Conservation (phyloP, 164 flowering plant species). For the Warburgia ugandensis region DNA sequence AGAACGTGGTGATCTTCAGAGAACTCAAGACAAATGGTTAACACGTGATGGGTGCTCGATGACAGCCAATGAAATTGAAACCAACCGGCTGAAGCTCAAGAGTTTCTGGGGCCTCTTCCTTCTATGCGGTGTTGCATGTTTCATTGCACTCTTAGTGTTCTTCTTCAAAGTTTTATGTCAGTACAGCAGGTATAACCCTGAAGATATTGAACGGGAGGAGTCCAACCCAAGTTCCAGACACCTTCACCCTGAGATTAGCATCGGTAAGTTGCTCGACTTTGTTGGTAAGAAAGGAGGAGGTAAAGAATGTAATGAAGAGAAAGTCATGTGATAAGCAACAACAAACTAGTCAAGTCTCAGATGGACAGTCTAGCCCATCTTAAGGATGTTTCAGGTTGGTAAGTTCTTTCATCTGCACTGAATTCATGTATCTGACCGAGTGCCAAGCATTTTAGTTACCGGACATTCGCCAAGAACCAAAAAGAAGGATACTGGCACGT, state of each 20-base stretch:
- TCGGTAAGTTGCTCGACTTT: conserved; percentile 44
- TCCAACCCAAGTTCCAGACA: conserved; percentile 12
- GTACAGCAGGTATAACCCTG: conserved; percentile 38
- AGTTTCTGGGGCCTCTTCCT: conserved; percentile 98
- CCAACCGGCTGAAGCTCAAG: conserved; percentile 40
- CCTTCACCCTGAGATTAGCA: conserved; percentile 16
- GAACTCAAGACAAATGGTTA: conserved; percentile 76
- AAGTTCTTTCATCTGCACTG: too few relatives aligned
- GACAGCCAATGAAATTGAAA: conserved; percentile 25
- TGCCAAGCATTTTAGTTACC: too few relatives aligned
- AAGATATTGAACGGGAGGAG: conserved; percentile 24
- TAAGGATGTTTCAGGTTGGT: too few relatives aligned
- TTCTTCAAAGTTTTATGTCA: conserved; percentile 42
- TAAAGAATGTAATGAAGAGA: conserved; percentile 15
- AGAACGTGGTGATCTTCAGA: conserved; percentile 87
- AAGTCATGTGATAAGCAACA: conserved; percentile 27
- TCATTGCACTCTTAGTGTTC: conserved; percentile 53
- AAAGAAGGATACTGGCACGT: too few relatives aligned
- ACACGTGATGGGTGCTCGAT: conserved; percentile 30
- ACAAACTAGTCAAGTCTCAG: conserved; percentile 24
- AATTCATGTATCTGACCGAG: too few relatives aligned
- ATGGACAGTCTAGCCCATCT: conserved; percentile 30
- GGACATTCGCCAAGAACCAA: too few relatives aligned
- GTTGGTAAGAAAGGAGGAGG: conserved; percentile 65
- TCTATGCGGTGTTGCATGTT: conserved; percentile 63